These are phyloP conservation scores for Dorcoceras hygrometricum DNA, from an alignment of 257 asterid species.

Conservation along the genomic window DNA sequence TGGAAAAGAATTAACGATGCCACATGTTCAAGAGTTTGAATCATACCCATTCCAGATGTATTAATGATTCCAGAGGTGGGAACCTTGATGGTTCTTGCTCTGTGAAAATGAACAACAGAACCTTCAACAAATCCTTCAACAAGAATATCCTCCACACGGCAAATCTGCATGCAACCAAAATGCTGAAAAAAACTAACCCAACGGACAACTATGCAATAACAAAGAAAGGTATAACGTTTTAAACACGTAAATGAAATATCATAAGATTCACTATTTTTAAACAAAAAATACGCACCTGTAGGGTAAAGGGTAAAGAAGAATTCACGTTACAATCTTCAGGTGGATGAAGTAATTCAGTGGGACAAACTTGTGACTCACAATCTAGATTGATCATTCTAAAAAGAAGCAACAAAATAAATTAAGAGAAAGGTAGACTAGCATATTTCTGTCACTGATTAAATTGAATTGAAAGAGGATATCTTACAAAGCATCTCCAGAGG, in stretches of 20 bases:
- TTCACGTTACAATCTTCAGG: slow-evolving; percentile 99
- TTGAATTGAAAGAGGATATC: slow-evolving; percentile 32
- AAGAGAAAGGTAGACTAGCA: slow-evolving; percentile 9
- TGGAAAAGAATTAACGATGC: slow-evolving; percentile 1
- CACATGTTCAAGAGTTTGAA: slow-evolving; percentile 9
- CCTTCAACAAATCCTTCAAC: slow-evolving; percentile 94
- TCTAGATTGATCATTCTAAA: slow-evolving; percentile 79
- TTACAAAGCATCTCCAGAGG: slow-evolving; percentile 82
- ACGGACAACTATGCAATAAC: slow-evolving; percentile 16
- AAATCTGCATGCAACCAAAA: slow-evolving; percentile 48
- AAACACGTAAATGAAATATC: slow-evolving; percentile 9
- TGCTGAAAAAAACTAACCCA: slow-evolving; percentile 11
- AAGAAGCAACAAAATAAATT: slow-evolving; percentile 26
- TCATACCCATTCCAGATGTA: slow-evolving; percentile 94
- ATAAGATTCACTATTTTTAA: slow-evolving; percentile 9
- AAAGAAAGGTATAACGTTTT: slow-evolving; percentile 10
- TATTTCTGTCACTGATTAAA: slow-evolving; percentile 5
- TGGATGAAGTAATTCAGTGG: slow-evolving; percentile 83
- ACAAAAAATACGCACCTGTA: slow-evolving; percentile 63
- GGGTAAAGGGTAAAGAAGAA: slow-evolving; percentile 92
- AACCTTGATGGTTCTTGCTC: slow-evolving; percentile 78
- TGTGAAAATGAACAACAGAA: slow-evolving; percentile 96
- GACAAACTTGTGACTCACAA: slow-evolving; percentile 71
- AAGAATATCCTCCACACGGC: slow-evolving; percentile 97
- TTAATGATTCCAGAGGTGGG: slow-evolving; percentile 76